Percentiles rank a stretch among this genome's conserved stretches.
Conservation (phyloP, 345 rosid genomes). For the Lepidium sativum region DNA sequence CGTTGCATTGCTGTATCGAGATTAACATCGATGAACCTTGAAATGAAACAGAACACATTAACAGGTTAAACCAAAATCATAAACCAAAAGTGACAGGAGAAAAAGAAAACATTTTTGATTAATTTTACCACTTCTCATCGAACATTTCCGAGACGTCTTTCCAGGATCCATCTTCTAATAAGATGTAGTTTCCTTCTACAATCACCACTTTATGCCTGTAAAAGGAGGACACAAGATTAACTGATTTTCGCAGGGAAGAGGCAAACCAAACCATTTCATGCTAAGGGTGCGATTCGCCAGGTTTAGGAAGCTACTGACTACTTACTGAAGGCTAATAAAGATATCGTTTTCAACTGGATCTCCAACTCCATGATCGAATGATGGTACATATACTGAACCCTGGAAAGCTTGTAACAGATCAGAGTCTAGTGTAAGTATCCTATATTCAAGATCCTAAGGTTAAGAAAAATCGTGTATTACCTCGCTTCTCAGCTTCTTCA, state of each 20-base stretch:
- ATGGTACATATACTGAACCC: constrained; percentile 84
- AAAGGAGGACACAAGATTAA: background rate
- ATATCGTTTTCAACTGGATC: constrained; percentile 91
- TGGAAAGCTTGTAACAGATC: constrained; percentile 25
- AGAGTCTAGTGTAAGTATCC: constrained; percentile 7
- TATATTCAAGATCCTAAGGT: background rate
- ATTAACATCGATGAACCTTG: constrained; percentile 76
- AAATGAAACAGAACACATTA: constrained; percentile 9
- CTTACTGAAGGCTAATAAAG: constrained; percentile 79
- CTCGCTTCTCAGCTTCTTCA: constrained; percentile 63
- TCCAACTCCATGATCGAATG: constrained; percentile 91
- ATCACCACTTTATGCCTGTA: constrained; percentile 83
- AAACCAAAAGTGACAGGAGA: background rate
- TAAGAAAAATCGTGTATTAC: constrained; percentile 27
- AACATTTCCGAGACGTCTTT: constrained; percentile 61
- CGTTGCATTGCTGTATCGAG: constrained; percentile 70
- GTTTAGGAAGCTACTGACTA: constrained; percentile 4
- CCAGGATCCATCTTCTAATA: constrained; percentile 67
- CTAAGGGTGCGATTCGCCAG: too few relatives aligned
- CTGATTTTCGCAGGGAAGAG: too few relatives aligned
- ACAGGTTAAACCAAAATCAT: background rate
- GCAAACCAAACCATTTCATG: background rate
- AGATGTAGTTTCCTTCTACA: constrained; percentile 81
- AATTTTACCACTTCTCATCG: constrained; percentile 82
- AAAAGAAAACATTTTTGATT: background rate